Percentiles rank a stretch among this genome's conserved stretches.
phyloP scores from a whole-genome alignment of 176 grass and related monocot genomes.

The Avena eriantha region DNA sequence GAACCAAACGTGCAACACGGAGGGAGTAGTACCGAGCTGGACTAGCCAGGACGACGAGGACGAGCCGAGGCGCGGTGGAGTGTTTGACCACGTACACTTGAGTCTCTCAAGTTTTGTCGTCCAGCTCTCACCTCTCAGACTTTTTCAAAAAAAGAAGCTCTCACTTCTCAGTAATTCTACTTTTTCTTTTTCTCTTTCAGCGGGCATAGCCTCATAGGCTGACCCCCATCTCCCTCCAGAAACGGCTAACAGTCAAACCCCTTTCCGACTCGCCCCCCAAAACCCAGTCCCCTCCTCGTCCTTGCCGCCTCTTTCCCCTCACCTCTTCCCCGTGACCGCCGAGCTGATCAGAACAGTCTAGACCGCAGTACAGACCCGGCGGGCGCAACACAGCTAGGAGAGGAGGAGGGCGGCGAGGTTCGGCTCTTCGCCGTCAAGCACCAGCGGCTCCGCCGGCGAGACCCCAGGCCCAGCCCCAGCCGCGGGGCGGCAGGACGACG shows the following conservation, averaged over 20 bases:
- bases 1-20: too few relatives aligned
- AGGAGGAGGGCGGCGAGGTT: background rate
- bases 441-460: background rate
- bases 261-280: background rate
- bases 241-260: background rate
- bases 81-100: too few relatives aligned
- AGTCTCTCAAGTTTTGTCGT: too few relatives aligned
- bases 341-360: background rate
- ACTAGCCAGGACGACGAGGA: too few relatives aligned
- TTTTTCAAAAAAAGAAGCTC: too few relatives aligned
- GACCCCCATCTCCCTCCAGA: background rate
- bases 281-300: background rate
- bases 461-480: background rate
- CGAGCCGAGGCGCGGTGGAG: too few relatives aligned
- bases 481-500: background rate
- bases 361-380: background rate
- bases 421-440: too few relatives aligned
- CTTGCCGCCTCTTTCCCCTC: background rate
- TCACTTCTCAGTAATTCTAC: too few relatives aligned
- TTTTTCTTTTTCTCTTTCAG: too few relatives aligned
- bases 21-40: too few relatives aligned
- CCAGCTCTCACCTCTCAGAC: too few relatives aligned
- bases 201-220: too few relatives aligned
- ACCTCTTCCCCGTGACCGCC: background rate
- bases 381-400: background rate